Base-by-base conservation (phyloP, 1,284 basidiomycete genomes). In the Moesziomyces antarcticus region DNA sequence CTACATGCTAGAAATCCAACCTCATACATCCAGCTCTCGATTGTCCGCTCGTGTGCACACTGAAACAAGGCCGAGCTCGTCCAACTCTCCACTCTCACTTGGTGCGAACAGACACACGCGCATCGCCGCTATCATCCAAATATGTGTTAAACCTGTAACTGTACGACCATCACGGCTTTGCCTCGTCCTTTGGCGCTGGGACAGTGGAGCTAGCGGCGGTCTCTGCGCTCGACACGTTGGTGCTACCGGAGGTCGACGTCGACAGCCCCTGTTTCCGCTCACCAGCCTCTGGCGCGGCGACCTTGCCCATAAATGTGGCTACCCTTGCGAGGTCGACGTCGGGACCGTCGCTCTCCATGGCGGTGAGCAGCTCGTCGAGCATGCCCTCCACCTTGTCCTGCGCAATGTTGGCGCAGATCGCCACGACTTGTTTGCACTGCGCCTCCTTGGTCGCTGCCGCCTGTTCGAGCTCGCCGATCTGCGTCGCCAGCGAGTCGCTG, bases 321-420 rank as follows among this genome's bases (percentile, higher is more conserved):
- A 95, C 91, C 54, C 93, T 89, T 43, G 90, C 90, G 56, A 95
- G 89, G 84, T 96, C 93, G 22, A 94, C 90, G 72, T 92, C 90
- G 2, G 67, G 63, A 1, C 92, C 87, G 82, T 96, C 93, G 79
- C 91, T 93, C 85, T 96, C 93, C 55, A 96, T 90, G 24, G 94
- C 93, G 59, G 93, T 88, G 24, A 94, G 88, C 47, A 97, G 87
- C 74, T 93, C 91, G 81, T 94, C 93, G 50, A 96, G 87, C 89
- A 93, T 92, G 91, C 90, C 90, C 85, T 97, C 94, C 47, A 97
- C 92, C 83, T 91, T 91, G 77, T 95, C 92, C 49, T 93, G 88
- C 2, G 92, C 89, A 52, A 94, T 91, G 45, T 92, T 92, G 8
- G 93, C 93, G 84, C 93, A 96, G 55, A 96, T 86, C 22, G 93